phyloP scores from a whole-genome alignment of 768 basidiomycete species.

The Tulasnella sp. region DNA sequence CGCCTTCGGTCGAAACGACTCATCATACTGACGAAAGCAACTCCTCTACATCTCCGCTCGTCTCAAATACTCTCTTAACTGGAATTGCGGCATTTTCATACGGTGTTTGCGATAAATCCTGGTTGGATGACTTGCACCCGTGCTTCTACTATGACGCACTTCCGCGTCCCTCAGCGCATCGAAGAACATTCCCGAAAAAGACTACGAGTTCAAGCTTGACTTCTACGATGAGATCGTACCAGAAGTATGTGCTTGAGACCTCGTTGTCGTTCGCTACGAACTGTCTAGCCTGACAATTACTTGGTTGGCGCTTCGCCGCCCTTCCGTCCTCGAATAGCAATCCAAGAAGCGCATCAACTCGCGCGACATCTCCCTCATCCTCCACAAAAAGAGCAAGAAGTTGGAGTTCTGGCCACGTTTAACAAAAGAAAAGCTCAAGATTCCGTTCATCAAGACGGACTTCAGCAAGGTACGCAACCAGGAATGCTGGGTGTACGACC shows the following conservation, averaged over 20 bases:
- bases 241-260: constrained; percentile 41
- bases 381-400: constrained; percentile 71
- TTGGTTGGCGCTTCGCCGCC: background rate
- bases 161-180: constrained; percentile 20
- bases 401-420: constrained; percentile 87
- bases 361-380: constrained; percentile 52
- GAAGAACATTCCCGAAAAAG: constrained; percentile 37
- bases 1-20: background rate
- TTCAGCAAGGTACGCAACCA: constrained; percentile 68
- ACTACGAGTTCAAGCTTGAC: constrained; percentile 65
- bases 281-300: too few species aligned
- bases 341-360: constrained; percentile 49
- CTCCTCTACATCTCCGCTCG: background rate
- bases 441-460: constrained; percentile 83
- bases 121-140: background rate
- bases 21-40: background rate
- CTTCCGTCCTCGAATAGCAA: too few species aligned
- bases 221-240: constrained; percentile 65
- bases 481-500: too few species aligned
- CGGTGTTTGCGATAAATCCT: background rate
- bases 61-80: background rate
- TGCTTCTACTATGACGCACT: background rate
- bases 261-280: too few species aligned
- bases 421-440: constrained; percentile 76
- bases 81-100: background rate